Base-by-base conservation (phyloP, 805 yeast species). In the Sugiyamaella chiloensis region DNA sequence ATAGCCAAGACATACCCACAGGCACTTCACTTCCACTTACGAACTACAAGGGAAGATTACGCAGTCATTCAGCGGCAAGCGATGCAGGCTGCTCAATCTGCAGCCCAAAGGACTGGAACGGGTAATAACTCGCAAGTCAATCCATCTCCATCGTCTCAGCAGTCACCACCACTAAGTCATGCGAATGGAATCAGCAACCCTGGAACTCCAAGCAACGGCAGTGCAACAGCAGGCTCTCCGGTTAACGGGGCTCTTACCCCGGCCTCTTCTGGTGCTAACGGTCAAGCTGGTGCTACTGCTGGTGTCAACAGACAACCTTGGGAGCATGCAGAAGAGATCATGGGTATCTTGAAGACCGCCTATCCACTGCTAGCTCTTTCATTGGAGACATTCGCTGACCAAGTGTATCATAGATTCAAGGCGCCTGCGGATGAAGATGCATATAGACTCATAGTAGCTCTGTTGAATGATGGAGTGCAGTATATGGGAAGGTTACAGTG, bases 1-100 rank as follows among this genome's bases (percentile, higher is more conserved):
- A 93, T 93, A 61, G 99, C 99, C 1, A 93, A 93, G 71, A 83
- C 89, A 45, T 95, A 86, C 68, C 99, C 99, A 1, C 99, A 93
- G 68, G 96, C 99, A 0, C 74, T 93, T 48, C 98, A 93, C 61
- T 93, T 90, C 81, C 97, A 90, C 60, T 73, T 93, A 58, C 75
- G 99, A 48, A 93, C 99, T 1, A 87, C 98, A 0, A 87, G 86
- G 62, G 99, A 93, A 62, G 99, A 93, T 58, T 87, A 83, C 66
- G 83, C 89, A 2, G 89, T 86, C 2, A 76, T 89, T 45, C 96
- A 89, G 63, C 76, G 91, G 47, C 96, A 87, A 63, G 79, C 81
- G 1, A 55, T 71, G 65, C 77, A 75, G 21, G 78, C 76, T 12
- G 70, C 76, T n/a, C 61, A 53, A 26, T 60, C 59, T 32, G 52